Evolutionary conservation across 2,329 filamentous ascomycete genomes (phyloP).

Genomic region (Epichloe aotearoae): DNA sequence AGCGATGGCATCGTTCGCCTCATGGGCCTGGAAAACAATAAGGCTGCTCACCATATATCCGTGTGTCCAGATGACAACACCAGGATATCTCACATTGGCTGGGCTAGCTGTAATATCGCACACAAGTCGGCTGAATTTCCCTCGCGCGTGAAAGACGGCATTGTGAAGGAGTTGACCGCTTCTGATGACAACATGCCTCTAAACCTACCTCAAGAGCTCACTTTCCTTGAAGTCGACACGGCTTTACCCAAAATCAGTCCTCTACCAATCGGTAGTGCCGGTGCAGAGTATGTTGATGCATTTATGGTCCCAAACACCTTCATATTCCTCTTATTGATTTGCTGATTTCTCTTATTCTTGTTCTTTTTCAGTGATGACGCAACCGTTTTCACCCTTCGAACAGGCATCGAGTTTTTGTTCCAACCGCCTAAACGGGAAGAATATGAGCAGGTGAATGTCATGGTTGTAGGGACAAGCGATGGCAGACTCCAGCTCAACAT

Average conservation of each 20-base stretch:
- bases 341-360: conserved; percentile 4
- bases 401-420: conserved; percentile 58
- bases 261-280: conserved; percentile 46
- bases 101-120: conserved; percentile 32
- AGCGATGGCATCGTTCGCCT: conserved; percentile 67
- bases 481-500: conserved; percentile 66
- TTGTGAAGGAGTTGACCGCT: conserved; percentile 5
- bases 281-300: conserved; percentile 40
- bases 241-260: conserved; percentile 65
- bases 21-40: conserved; percentile 67
- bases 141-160: conserved; percentile 6
- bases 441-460: conserved; percentile 64
- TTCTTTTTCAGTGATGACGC: conserved; percentile 31
- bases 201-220: conserved; percentile 59
- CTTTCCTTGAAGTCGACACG: conserved; percentile 62
- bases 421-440: conserved; percentile 48
- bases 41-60: conserved; percentile 60
- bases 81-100: conserved; percentile 39
- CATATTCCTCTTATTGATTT: neutral
- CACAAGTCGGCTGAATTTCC: conserved; percentile 13
- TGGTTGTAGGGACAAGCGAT: conserved; percentile 60
- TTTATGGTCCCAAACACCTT: neutral
- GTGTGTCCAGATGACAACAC: conserved; percentile 31
- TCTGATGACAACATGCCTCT: conserved; percentile 12
- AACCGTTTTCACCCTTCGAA: conserved; percentile 54